phyloP scores from a whole-genome alignment of 371 early-diverging fungal genomes.

The Blakeslea trispora region DNA sequence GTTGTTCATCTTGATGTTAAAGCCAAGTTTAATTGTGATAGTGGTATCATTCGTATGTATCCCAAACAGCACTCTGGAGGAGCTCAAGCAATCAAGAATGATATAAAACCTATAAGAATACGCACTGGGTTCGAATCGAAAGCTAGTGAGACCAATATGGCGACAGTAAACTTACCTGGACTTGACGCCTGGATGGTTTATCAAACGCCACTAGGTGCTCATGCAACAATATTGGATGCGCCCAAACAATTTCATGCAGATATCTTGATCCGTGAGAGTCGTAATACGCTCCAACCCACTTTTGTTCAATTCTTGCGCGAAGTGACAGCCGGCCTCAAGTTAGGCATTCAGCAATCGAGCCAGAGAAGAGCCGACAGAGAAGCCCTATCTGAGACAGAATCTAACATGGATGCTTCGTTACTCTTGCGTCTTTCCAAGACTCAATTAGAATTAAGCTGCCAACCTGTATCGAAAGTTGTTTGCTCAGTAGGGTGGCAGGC shows the following conservation, averaged over 20 bases:
- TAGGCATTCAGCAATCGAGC: conserved; percentile 60
- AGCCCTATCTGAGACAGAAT: conserved; percentile 18
- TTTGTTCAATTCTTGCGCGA: conserved; percentile 75
- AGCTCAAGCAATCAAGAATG: conserved; percentile 12
- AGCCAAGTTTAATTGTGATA: conserved; percentile 43
- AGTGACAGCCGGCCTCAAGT: conserved; percentile 62
- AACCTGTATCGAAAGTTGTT: conserved; percentile 77
- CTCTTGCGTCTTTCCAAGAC: conserved; percentile 65
- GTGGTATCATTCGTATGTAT: conserved; percentile 56
- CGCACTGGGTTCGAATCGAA: conserved; percentile 21
- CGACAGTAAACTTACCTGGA: conserved; percentile 67
- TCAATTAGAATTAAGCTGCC: conserved; percentile 74
- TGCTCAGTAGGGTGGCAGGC: conserved; percentile 72
- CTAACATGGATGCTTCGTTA: conserved; percentile 43
- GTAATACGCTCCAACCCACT: conserved; percentile 77
- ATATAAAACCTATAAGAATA: conserved; percentile 17
- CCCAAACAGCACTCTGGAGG: conserved; percentile 49
- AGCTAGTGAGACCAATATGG: conserved; percentile 49
- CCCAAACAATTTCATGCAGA: conserved; percentile 66
- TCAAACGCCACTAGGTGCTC: conserved; percentile 64
- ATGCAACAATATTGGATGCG: conserved; percentile 30
- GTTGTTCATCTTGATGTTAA: conserved; percentile 40
- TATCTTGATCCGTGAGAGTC: conserved; percentile 72
- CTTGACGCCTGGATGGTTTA: conserved; percentile 63
- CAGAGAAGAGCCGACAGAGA: conserved; percentile 40